Conservation (phyloP, 345 rosid species). For the Ceriops tagal region DNA sequence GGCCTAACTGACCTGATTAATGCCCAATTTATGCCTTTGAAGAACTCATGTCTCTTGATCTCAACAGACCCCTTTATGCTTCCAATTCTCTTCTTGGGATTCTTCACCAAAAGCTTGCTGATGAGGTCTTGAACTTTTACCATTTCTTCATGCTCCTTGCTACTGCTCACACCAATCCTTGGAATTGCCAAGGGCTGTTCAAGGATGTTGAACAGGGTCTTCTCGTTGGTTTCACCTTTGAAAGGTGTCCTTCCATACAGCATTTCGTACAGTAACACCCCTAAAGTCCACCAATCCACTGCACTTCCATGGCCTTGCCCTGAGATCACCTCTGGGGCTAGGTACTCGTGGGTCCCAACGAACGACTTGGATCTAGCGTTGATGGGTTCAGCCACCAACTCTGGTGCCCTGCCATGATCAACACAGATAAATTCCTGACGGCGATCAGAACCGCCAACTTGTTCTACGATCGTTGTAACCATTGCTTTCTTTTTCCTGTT, state of each 20-base stretch:
- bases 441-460: constrained; percentile 19
- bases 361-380: constrained; percentile 75
- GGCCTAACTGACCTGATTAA: constrained; percentile 76
- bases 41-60: constrained; percentile 82
- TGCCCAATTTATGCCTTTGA: constrained; percentile 86
- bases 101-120: constrained; percentile 61
- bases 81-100: constrained; percentile 82
- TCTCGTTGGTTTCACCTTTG: constrained; percentile 90
- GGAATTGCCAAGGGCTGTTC: constrained; percentile 75
- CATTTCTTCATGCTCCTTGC: constrained; percentile 59
- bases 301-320: constrained; percentile 97
- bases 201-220: constrained; percentile 69
- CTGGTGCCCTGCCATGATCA: constrained; percentile 19
- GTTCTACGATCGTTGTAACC: constrained; percentile 49
- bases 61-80: constrained; percentile 69
- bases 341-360: constrained; percentile 93
- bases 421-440: constrained; percentile 15
- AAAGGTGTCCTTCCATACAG: constrained; percentile 81
- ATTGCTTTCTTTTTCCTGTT: constrained; percentile 30
- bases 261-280: constrained; percentile 87
- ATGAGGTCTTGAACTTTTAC: constrained; percentile 72
- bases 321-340: constrained; percentile 93
- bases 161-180: constrained; percentile 45
- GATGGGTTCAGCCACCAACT: constrained; percentile 74
- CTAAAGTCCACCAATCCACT: constrained; percentile 97